Evolutionary conservation across 768 basidiomycete species (phyloP).

Genomic region (Russula foetens): DNA sequence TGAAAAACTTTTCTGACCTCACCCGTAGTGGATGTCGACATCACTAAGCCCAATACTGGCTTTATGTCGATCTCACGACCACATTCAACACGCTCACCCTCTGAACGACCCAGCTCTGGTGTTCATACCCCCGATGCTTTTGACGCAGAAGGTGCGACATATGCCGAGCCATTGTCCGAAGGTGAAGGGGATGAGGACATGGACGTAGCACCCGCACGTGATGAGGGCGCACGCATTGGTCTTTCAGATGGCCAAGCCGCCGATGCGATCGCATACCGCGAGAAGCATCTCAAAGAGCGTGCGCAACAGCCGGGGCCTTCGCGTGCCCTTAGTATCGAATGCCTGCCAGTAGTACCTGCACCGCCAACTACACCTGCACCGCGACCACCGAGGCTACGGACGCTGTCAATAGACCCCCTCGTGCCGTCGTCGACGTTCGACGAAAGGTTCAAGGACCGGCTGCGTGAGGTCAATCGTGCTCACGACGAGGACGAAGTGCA

Average conservation of each 20-base stretch:
- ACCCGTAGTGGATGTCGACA: slow-evolving; percentile 81
- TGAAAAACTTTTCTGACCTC: not conserved
- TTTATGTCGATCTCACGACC: slow-evolving; percentile 67
- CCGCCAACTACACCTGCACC: slow-evolving; percentile 23
- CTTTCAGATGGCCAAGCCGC: slow-evolving; percentile 65
- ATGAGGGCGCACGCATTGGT: slow-evolving; percentile 78
- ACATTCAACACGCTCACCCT: slow-evolving; percentile 29
- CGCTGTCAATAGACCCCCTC: slow-evolving; percentile 78
- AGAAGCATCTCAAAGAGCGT: slow-evolving; percentile 58
- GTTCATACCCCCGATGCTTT: slow-evolving; percentile 35
- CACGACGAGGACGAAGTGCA: slow-evolving; percentile 29
- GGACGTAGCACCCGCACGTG: slow-evolving; percentile 56
- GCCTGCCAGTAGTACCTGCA: slow-evolving; percentile 32
- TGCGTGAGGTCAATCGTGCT: slow-evolving; percentile 41
- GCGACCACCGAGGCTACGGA: slow-evolving; percentile 1
- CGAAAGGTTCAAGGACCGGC: slow-evolving; percentile 65
- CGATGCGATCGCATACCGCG: slow-evolving; percentile 81
- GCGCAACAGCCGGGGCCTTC: slow-evolving; percentile 25
- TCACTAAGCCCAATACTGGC: slow-evolving; percentile 85
- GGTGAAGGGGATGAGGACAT: slow-evolving; percentile 86
- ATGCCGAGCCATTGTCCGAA: slow-evolving; percentile 89
- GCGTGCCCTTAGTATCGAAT: slow-evolving; percentile 24
- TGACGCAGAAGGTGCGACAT: slow-evolving; percentile 32
- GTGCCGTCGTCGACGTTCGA: slow-evolving; percentile 78
- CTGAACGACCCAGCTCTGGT: slow-evolving; percentile 30